Evolutionary conservation across 768 basidiomycete genomes (phyloP).

Genomic region (Russula virescens): DNA sequence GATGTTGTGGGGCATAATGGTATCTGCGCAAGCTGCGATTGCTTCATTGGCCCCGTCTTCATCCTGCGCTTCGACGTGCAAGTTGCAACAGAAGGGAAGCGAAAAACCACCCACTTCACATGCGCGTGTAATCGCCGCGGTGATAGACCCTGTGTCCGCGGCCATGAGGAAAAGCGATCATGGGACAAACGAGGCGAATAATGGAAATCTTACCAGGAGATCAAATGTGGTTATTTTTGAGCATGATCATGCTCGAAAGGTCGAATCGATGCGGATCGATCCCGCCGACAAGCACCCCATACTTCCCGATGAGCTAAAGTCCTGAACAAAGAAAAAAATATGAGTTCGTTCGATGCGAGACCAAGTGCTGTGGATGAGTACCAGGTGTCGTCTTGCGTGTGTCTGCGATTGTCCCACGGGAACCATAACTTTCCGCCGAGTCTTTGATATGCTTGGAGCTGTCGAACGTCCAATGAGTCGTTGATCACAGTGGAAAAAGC

Average conservation of each 20-base stretch:
- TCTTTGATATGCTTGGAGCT: too few relatives aligned
- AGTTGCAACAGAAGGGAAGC: conserved; percentile 81
- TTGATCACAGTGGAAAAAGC: not conserved
- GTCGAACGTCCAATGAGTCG: too few relatives aligned
- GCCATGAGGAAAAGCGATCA: too few relatives aligned
- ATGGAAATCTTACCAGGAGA: conserved; percentile 61
- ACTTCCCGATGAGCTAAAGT: conserved; percentile 95
- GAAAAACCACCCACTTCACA: too few relatives aligned
- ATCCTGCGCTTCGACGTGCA: conserved; percentile 90
- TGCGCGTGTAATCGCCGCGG: too few relatives aligned
- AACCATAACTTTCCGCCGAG: conserved; percentile 71
- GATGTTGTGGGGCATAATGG: conserved; percentile 94
- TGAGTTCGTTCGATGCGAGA: not conserved
- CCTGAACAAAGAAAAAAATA: conserved; percentile 51
- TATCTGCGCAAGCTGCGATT: conserved; percentile 89
- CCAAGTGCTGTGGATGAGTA: conserved; percentile 22
- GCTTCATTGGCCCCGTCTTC: conserved; percentile 94
- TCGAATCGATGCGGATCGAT: too few relatives aligned
- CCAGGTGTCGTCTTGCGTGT: conserved; percentile 97
- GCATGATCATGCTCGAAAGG: too few relatives aligned
- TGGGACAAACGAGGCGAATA: conserved; percentile 31
- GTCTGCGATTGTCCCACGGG: conserved; percentile 87
- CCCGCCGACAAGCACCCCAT: too few relatives aligned
- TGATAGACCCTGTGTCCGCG: too few relatives aligned
- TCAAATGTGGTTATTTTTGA: conserved; percentile 99